These are phyloP conservation scores for Ceratocystis variospora DNA, from an alignment of 2,329 filamentous ascomycete genomes.

Conservation along the genomic window DNA sequence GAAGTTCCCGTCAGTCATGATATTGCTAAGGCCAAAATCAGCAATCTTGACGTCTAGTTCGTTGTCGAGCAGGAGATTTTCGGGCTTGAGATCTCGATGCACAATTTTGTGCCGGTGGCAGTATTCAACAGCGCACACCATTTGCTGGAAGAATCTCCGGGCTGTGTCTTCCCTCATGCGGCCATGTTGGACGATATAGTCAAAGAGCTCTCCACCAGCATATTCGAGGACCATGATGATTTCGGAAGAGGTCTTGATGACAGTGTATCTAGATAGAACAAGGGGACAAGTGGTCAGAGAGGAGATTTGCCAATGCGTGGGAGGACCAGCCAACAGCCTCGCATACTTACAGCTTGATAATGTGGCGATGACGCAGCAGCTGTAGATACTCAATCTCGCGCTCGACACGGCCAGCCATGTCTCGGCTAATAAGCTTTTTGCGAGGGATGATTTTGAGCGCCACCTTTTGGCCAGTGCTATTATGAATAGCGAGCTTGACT, in stretches of 20 bases:
- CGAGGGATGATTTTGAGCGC: constrained; percentile 95
- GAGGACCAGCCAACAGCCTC: background rate
- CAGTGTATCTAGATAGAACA: constrained; percentile 58
- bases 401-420: constrained; percentile 96
- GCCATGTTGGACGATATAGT: constrained; percentile 92
- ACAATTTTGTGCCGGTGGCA: constrained; percentile 98
- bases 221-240: constrained; percentile 99
- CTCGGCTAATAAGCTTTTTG: constrained; percentile 88
- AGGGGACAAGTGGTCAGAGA: background rate
- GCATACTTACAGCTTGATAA: constrained; percentile 77
- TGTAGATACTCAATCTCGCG: constrained; percentile 97
- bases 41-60: constrained; percentile 98
- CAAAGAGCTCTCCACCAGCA: constrained; percentile 89
- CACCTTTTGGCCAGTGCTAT: constrained; percentile 85
- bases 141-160: constrained; percentile 98
- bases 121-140: constrained; percentile 96
- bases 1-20: constrained; percentile 99
- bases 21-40: constrained; percentile 96
- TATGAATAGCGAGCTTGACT: constrained; percentile 90
- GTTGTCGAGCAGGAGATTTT: constrained; percentile 89
- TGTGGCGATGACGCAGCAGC: constrained; percentile 87
- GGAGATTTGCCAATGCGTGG: background rate
- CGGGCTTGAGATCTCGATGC: constrained; percentile 91
- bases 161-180: constrained; percentile 83
- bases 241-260: constrained; percentile 85